Evolutionary conservation across 2,329 filamentous ascomycete genomes (phyloP).

Genomic region (Westerdykella sp.): DNA sequence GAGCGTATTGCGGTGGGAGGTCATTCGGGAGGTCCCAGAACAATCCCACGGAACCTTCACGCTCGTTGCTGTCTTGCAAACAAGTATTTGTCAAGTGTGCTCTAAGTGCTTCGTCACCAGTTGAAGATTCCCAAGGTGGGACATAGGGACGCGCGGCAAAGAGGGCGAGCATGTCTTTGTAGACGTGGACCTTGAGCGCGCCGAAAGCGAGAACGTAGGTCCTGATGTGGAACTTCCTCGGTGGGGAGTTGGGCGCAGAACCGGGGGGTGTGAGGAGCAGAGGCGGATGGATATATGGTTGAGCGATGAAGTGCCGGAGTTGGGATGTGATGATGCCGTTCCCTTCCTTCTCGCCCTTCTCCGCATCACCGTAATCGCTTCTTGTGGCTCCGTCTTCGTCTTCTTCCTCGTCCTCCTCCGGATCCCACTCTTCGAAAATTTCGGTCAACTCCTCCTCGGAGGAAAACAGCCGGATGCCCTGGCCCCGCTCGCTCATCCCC

Average conservation of each 20-base stretch:
- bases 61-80: conserved; percentile 57
- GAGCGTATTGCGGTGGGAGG: conserved; percentile 3
- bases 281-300: conserved; percentile 88
- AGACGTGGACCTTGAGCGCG: conserved; percentile 75
- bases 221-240: conserved; percentile 88
- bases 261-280: conserved; percentile 55
- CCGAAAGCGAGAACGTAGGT: conserved; percentile 83
- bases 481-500: conserved; percentile 92
- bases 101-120: conserved; percentile 48
- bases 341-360: conserved; percentile 33
- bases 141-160: conserved; percentile 73
- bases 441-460: conserved; percentile 74
- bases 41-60: conserved; percentile 60
- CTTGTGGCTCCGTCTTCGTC: conserved; percentile 21
- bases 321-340: conserved; percentile 74
- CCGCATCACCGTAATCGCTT: conserved; percentile 10
- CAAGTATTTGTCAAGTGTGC: conserved; percentile 94
- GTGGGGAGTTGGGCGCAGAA: conserved; percentile 12
- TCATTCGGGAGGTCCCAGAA: conserved; percentile 64
- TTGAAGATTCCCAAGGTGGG: conserved; percentile 49
- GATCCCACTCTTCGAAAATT: conserved; percentile 92
- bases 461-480: conserved; percentile 85
- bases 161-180: conserved; percentile 84
- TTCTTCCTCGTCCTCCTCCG: conserved; percentile 45
- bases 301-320: conserved; percentile 90